Evolutionary conservation across 345 rosid genomes (phyloP), one percentile per base, ranked within the genome.

Genomic region (Raphanus sativus): DNA sequence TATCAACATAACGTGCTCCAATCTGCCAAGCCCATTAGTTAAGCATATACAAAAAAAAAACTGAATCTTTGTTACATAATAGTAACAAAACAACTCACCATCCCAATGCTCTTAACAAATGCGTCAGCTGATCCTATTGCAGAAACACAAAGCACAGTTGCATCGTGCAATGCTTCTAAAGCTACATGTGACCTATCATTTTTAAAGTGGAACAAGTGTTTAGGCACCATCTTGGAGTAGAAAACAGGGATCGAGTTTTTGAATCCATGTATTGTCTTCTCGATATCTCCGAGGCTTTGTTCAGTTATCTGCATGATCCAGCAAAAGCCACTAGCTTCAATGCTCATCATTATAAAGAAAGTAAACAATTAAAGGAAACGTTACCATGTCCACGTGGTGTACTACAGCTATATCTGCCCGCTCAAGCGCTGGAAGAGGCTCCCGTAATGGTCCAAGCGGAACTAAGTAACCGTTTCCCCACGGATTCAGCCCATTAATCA

Each of bases 381-480:
- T 60, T 80, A 90, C 98, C 94, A 90, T 74, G 79, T 89, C 83
- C 11, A 85, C 87, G 64, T 91, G 83, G 75, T 91, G 95, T 58
- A 91, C 67, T 67, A 91, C 86, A 80, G 79, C 88, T 79, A 87
- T 55, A 81, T 90, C 89, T 71, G 90, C 98, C 54, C 91, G 81
- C 42, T 36, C 70, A 30, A 93, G 83, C 10, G 93, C 93, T 30
- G 28, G 71, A 78, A 91, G 72, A 79, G 98, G 89, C 82, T 93
- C 97, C 74, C 97, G 84, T 58, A 93, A 82, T 26, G 98, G 98
- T 66, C 98, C 97, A 73, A 85, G 87, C 4, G 98, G 98, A 66
- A 88, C 69, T 67, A 89, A 79, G 17, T 73, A 77, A 70, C 75
- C 28, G 69, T 91, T 93, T 81, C 98, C 98, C 95, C 95, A 93